Evolutionary conservation across 495 filamentous ascomycete genomes (phyloP), one percentile per base, ranked within the genome.

Genomic region (Talaromyces adpressus): DNA sequence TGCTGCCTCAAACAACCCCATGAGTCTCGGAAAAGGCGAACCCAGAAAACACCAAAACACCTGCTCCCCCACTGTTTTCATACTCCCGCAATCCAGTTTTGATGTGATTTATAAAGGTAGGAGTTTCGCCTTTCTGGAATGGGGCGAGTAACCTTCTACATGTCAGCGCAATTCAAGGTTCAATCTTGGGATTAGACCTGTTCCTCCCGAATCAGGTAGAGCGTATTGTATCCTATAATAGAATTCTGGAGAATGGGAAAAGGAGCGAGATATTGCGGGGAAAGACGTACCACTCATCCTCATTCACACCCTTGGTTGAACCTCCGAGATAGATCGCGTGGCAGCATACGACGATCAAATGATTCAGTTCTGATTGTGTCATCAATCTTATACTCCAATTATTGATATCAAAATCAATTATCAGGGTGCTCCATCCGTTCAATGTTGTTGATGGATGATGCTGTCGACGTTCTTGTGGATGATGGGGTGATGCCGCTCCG

Each of bases 251-350:
- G 27, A 23, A 61, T 7, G 23, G 14, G 29, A 3, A 23, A 4
- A 14, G 2, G 34, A 62, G 14, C 3, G 14, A 41, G 36, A 9
- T 16, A 41, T 41, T 2, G 36, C 36, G 36, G 5, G 1, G 32
- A 27, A 12, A 3, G 20, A 64, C 71, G 59, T 81, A 86, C 90
- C 90, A 93, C 72, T 92, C 89, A 16, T 73, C 63, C 67, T 90
- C 88, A 52, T 81, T 75, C 20, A 69, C 61, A 11, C 87, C 89
- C 5, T 79, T 74, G 2, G 74, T 74, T n/a, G 80, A 76, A 0
- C 88, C 89, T 51, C 87, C 86, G 18, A 81, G 72, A 79, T 89
- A 94, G 34, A 94, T 91, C 0, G 85, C 89, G 71, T 95, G 91
- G 66, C 91, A 91, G 73, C 90, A 92, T 56, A 93, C 88, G 52